Percentiles rank a stretch among this genome's conserved stretches.
phyloP scores from a whole-genome alignment of 768 basidiomycete genomes.

The Hypsizygus marmoreus region DNA sequence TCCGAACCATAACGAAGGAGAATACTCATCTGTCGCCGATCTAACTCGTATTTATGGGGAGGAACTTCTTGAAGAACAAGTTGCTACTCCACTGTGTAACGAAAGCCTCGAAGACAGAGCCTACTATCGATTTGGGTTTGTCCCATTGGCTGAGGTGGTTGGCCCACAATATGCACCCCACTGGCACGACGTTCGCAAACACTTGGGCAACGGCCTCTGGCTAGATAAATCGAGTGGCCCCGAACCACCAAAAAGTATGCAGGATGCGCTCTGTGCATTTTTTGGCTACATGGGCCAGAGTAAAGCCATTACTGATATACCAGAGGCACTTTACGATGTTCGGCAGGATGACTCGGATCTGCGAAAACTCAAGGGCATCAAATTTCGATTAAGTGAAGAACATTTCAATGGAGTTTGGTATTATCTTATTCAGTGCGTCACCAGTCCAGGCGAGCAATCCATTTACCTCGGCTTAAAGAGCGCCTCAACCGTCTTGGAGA shows the following conservation, averaged over 20 bases:
- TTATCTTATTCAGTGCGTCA: no score
- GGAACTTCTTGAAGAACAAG: no score
- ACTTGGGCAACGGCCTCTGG: conserved; percentile 3
- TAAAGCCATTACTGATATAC: neutral
- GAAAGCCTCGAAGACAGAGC: neutral
- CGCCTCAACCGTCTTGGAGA: conserved; percentile 10
- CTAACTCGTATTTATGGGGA: neutral
- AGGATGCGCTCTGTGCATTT: conserved; percentile 1
- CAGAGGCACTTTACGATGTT: conserved; percentile 1
- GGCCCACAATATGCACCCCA: no score
- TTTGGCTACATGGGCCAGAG: conserved; percentile 3
- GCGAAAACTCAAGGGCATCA: neutral
- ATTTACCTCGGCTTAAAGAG: conserved; percentile 7
- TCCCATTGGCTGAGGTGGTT: no score
- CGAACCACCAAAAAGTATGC: neutral
- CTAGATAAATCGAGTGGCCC: neutral
- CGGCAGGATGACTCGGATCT: neutral
- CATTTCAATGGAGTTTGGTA: no score
- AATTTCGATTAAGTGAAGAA: neutral
- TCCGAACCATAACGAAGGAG: neutral
- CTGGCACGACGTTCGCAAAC: neutral
- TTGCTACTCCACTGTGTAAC: no score
- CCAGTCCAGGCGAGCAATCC: neutral
- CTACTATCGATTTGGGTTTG: neutral
- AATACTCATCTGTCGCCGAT: neutral